Evolutionary conservation across 1,284 basidiomycete genomes (phyloP).

Genomic region (Pisolithus thermaeus): DNA sequence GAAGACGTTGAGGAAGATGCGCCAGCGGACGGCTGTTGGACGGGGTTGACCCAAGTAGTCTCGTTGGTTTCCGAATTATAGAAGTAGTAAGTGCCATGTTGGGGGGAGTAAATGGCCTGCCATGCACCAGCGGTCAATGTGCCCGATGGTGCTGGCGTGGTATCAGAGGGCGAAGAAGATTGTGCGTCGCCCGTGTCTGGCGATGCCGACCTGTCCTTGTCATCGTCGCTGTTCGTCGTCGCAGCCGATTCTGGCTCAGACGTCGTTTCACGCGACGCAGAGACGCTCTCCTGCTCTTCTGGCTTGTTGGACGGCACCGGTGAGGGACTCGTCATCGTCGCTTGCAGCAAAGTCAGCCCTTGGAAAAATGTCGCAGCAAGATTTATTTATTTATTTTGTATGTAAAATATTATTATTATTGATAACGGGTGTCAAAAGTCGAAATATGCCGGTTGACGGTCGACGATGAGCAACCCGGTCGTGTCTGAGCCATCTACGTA

Average conservation of each 20-base stretch:
- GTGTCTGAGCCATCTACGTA: not conserved
- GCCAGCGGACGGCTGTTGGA: constrained; percentile 37
- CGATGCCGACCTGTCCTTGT: not conserved
- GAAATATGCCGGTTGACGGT: not conserved
- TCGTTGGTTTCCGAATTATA: constrained; percentile 75
- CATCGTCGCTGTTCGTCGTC: not conserved
- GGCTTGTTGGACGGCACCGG: not conserved
- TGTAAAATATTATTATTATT: not conserved
- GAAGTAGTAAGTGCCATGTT: constrained; percentile 85
- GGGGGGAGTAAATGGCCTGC: constrained; percentile 83
- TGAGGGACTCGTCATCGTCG: not conserved
- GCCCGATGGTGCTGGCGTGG: constrained; percentile 12
- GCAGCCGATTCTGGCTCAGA: not conserved
- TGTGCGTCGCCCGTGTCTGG: not conserved
- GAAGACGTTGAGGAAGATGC: constrained; percentile 17
- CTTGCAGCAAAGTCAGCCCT: not conserved
- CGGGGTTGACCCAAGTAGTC: constrained; percentile 87
- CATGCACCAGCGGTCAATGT: constrained; percentile 42
- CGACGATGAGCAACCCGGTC: not conserved
- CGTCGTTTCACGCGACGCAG: not conserved
- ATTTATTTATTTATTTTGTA: not conserved
- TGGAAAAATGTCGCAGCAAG: not conserved
- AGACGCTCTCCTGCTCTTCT: not conserved
- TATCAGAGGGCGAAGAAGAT: not conserved
- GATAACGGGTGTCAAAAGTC: no score